Percentiles rank a stretch among this genome's conserved stretches.
Evolutionary conservation across 257 asterid species (phyloP).

Genomic region (Scutellaria barbata): DNA sequence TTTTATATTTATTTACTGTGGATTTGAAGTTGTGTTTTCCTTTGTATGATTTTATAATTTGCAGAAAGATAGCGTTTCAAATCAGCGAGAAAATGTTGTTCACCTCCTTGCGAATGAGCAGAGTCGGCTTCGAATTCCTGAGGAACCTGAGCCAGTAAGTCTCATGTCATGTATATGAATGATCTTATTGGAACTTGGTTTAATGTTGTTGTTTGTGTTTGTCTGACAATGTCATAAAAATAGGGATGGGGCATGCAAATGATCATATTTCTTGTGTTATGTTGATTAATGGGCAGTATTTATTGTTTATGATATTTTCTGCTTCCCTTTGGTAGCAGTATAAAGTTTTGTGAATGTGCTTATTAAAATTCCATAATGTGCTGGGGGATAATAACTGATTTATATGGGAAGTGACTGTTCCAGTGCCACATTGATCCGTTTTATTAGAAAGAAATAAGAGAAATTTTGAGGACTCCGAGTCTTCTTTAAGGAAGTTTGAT

Average conservation of each 20-base stretch:
- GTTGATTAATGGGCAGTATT: constrained; percentile 10
- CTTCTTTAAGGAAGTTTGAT: too few relatives aligned
- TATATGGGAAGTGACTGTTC: too few relatives aligned
- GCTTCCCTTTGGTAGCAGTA: constrained; percentile 20
- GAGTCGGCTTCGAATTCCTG: constrained; percentile 78
- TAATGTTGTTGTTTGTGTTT: constrained; percentile 23
- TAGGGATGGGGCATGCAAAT: constrained; percentile 21
- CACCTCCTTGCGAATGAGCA: constrained; percentile 97
- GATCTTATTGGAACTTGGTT: constrained; percentile 25
- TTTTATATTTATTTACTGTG: constrained; percentile 17
- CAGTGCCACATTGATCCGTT: too few relatives aligned
- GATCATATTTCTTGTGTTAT: constrained; percentile 17
- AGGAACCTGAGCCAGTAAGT: constrained; percentile 87
- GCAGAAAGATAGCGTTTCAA: constrained; percentile 90
- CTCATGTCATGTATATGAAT: constrained; percentile 22
- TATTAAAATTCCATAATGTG: constrained; percentile 20
- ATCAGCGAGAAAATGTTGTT: constrained; percentile 92
- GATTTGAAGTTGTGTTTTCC: constrained; percentile 19
- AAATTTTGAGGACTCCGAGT: too few relatives aligned
- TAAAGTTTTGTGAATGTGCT: constrained; percentile 19
- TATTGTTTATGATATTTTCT: constrained; percentile 17
- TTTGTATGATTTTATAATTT: constrained; percentile 32
- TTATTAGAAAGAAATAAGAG: too few relatives aligned
- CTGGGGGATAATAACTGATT: not conserved
- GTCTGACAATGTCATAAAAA: constrained; percentile 12